phyloP scores from a whole-genome alignment of 2,329 filamentous ascomycete genomes.

The Ceratocystis destructans region DNA sequence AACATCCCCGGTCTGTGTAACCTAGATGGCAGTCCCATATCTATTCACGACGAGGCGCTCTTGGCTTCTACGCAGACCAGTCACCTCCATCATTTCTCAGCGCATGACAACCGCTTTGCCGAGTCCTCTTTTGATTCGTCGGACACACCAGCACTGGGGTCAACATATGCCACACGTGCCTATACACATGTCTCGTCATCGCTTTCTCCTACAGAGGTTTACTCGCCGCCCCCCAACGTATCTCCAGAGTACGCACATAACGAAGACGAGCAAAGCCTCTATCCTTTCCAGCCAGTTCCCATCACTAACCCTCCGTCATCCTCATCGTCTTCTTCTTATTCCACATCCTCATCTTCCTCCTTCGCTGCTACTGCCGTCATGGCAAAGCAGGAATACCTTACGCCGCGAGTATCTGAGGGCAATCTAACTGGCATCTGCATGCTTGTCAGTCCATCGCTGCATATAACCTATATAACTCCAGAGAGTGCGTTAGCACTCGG shows the following conservation, averaged over 20 bases:
- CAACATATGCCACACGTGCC: not conserved
- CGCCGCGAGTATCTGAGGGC: not conserved
- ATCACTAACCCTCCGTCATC: not conserved
- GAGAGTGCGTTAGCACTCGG: constrained; percentile 64
- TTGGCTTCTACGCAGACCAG: not conserved
- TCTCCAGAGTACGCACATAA: constrained; percentile 29
- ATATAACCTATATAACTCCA: constrained; percentile 74
- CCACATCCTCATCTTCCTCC: too few relatives aligned
- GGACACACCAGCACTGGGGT: not conserved
- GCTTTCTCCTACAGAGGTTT: not conserved
- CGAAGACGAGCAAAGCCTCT: constrained; percentile 32
- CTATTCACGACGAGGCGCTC: not conserved
- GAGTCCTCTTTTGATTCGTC: not conserved
- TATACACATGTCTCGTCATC: not conserved
- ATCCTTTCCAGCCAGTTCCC: constrained; percentile 35
- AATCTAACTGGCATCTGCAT: constrained; percentile 47
- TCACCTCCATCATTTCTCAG: not conserved
- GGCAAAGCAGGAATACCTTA: not conserved
- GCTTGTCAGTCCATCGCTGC: constrained; percentile 72
- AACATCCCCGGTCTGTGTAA: constrained; percentile 19
- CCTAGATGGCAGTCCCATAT: constrained; percentile 26
- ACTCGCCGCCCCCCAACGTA: constrained; percentile 16
- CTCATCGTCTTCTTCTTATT: too few relatives aligned
- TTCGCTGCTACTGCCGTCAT: not conserved
- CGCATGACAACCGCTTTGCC: not conserved